Percentiles rank a stretch among this genome's conserved stretches.
Conservation (phyloP, 2,329 filamentous ascomycete species). For the Diaporthe humulicola region DNA sequence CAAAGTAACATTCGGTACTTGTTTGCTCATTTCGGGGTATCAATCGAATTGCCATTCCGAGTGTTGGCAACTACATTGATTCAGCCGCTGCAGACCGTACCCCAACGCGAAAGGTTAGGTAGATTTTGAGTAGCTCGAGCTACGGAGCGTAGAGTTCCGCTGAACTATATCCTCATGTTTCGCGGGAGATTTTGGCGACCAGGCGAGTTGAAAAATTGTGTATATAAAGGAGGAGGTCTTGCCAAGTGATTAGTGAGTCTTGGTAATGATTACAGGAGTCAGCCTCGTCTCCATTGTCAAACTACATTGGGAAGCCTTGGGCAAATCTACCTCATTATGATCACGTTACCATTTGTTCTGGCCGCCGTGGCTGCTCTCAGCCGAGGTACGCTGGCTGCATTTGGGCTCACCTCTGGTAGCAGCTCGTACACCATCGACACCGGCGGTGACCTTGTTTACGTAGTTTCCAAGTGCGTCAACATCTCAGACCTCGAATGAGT, state of each 20-base stretch:
- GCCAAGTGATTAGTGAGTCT: neutral
- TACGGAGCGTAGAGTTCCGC: neutral
- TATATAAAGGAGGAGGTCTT: neutral
- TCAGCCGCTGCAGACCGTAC: neutral
- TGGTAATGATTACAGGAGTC: neutral
- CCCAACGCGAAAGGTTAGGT: neutral
- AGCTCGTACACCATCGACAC: constrained; percentile 61
- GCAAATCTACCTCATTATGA: neutral
- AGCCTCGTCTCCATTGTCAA: neutral
- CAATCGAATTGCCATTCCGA: neutral
- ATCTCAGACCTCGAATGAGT: neutral
- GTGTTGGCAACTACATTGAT: neutral
- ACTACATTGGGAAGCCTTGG: neutral
- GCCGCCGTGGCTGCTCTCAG: neutral
- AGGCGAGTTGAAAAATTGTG: neutral
- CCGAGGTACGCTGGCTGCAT: constrained; percentile 52
- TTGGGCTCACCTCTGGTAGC: constrained; percentile 56
- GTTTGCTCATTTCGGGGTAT: neutral
- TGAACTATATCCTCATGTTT: neutral
- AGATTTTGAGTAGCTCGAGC: neutral
- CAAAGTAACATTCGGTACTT: neutral
- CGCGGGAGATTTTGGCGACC: too few species aligned
- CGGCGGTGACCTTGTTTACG: constrained; percentile 58
- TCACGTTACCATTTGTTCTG: neutral
- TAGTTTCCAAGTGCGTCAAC: neutral